Evolutionary conservation across 2,329 filamentous ascomycete genomes (phyloP), one percentile per base, ranked within the genome.

Genomic region (Harringtonia lauricola): DNA sequence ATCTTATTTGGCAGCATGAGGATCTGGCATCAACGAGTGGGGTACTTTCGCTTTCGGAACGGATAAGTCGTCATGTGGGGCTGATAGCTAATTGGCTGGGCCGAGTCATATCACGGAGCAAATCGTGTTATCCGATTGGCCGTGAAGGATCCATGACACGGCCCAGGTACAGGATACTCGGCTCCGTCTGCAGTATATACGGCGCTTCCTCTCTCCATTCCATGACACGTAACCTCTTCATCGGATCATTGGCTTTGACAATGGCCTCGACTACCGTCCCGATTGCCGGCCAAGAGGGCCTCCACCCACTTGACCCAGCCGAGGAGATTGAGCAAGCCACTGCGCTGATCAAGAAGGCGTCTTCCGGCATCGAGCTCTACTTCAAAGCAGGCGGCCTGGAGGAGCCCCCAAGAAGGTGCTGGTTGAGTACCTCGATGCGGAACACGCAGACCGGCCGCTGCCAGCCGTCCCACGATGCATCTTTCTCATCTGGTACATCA

Each of bases 271-370:
- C n/a, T n/a, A n/a, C n/a, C n/a, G n/a, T n/a, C n/a, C n/a, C n/a
- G n/a, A n/a, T n/a, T n/a, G n/a, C n/a, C n/a, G n/a, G n/a, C n/a
- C n/a, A n/a, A n/a, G n/a, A n/a, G n/a, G n/a, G 30, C 18, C 9
- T 15, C 3, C 78, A 83, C 51, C 77, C 78, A 14, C 66, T 81
- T 42, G 73, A 74, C 8, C 76, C 77, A 21, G 65, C 65, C 21
- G 54, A 60, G n/a, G 78, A 82, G 57, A 79, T 82, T 49, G 62
- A 62, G n/a, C 59, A 65, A 41, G 67, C 68, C 28, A 64, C 70
- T 7, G 51, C 58, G 2, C 58, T 79, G 33, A 62, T 81, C 49
- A 68, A 61, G 45, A 57, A 58, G 36, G 61, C 66, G 46, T 81
- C 75, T 71, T 76, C 76, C 0, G 58, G 62, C 14, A 63, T 66